Base-by-base conservation (phyloP, 805 yeast species). In the Nakazawaea pomicola region DNA sequence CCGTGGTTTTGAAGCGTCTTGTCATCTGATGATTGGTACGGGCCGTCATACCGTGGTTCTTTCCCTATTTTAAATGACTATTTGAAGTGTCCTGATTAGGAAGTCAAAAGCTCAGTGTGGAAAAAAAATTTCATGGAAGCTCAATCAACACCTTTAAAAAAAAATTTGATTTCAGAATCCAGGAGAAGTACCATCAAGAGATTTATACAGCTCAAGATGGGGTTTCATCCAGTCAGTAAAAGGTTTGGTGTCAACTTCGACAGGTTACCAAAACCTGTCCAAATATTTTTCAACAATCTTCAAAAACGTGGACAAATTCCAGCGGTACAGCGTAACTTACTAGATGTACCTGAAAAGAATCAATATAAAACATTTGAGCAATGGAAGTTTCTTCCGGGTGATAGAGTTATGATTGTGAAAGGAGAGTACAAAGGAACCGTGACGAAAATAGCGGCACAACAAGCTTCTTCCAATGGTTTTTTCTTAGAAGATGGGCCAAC, bases 381-480 rank as follows among this genome's bases (percentile, higher is more conserved):
- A 34, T 72, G 83, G 67, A 80, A 76, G 35, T 78, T 76, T 48
- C 67, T 80, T 34, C 78, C 76, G 17, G 95, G 95, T 16, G 96
- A 87, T 61, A 67, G 82, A 46, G 95, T 85, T 2, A 74, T 87
- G 55, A 69, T 88, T 19, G 67, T 77, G 20, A 72, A 70, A 38
- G 97, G 97, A 15, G 68, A 72, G 35, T 72, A 75, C 53, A 77
- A 76, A 53, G 95, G 96, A n/a, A 78, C 76, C 20, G 70, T 89
- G 11, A 79, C 91, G 7, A 75, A 75, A 41, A 74, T 91, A 9
- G 69, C 73, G 45, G 75, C 77, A 44, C 76, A 78, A 46, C 75
- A 74, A 38, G 62, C 66, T n/a, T 70, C 72, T 33, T 70, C 80
- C 17, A 85, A 88, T 57, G 74, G 83, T 4, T 74, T 77, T 33